Conservation (phyloP, 306 rosid genomes). For the Lathyrus tuberosus region DNA sequence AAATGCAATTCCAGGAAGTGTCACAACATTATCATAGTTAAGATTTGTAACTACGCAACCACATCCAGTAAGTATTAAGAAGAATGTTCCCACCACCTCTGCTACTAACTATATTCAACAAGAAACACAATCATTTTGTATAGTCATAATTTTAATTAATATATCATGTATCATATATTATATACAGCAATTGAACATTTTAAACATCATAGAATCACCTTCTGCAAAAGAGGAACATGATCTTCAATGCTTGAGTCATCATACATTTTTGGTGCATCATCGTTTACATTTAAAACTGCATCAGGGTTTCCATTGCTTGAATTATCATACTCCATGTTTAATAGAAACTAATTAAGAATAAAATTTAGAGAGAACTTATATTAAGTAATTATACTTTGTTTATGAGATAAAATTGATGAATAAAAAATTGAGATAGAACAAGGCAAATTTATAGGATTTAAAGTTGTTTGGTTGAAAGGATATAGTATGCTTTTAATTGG, state of each 20-base stretch:
- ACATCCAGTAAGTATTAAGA: conserved; percentile 74
- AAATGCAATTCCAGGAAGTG: conserved; percentile 61
- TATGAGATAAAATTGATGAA: neutral
- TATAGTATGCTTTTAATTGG: neutral
- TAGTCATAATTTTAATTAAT: neutral
- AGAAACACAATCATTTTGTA: neutral
- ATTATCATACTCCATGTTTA: conserved; percentile 6
- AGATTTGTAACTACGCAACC: conserved; percentile 64
- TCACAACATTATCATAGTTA: conserved; percentile 44
- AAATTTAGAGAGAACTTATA: neutral
- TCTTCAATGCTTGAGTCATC: neutral
- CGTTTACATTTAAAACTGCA: neutral
- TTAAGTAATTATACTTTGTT: neutral
- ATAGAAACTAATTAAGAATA: neutral
- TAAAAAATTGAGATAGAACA: too few relatives aligned
- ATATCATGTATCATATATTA: too few relatives aligned
- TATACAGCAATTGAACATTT: too few relatives aligned
- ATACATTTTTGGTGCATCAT: neutral
- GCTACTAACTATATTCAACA: conserved; percentile 1
- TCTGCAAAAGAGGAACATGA: neutral
- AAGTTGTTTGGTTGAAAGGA: neutral
- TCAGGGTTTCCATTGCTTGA: neutral
- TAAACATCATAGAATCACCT: neutral
- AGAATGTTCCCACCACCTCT: conserved; percentile 51
- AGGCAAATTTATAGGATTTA: too few relatives aligned